Evolutionary conservation across 108 stramenopile species (phyloP), one percentile per base, ranked within the genome.

Genomic region (Parietichytrium sp.): DNA sequence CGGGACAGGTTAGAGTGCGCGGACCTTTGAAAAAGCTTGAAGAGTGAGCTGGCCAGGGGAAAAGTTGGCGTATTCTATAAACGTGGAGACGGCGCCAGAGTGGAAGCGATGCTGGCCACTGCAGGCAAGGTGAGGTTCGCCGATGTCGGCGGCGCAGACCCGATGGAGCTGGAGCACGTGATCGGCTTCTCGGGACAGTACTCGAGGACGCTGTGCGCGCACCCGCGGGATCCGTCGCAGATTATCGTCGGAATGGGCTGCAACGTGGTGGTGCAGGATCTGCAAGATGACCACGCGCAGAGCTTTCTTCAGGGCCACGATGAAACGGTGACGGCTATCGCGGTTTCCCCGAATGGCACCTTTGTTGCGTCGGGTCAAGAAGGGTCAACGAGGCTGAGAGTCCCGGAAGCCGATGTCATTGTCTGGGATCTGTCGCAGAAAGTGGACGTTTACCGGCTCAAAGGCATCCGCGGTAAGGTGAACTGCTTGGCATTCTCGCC

Each of bases 91-190:
- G n/a, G n/a, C n/a, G n/a, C n/a, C n/a, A n/a, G n/a, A n/a, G n/a
- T n/a, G n/a, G n/a, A n/a, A n/a, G n/a, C n/a, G n/a, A n/a, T n/a
- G n/a, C n/a, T n/a, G n/a, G n/a, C n/a, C n/a, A n/a, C n/a, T n/a
- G n/a, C n/a, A n/a, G n/a, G n/a, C n/a, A n/a, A n/a, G n/a, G n/a
- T n/a, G n/a, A n/a, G n/a, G n/a, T n/a, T n/a, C n/a, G n/a, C n/a
- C n/a, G n/a, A n/a, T n/a, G n/a, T n/a, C n/a, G n/a, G n/a, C n/a
- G n/a, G n/a, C n/a, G n/a, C n/a, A n/a, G 61, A 72, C 61, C 61
- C 61, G 8, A 42, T 72, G 29, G 61, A 72, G 61, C 61, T 72
- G 8, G 61, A 72, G 33, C 61, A 72, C 42, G 61, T 72, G 61
- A 45, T 72, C 20, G 61, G 61, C 7, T 72, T 72, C 42, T 72